Evolutionary conservation across 2,329 filamentous ascomycete species (phyloP).

Genomic region (Cladosporium cucumerinum): DNA sequence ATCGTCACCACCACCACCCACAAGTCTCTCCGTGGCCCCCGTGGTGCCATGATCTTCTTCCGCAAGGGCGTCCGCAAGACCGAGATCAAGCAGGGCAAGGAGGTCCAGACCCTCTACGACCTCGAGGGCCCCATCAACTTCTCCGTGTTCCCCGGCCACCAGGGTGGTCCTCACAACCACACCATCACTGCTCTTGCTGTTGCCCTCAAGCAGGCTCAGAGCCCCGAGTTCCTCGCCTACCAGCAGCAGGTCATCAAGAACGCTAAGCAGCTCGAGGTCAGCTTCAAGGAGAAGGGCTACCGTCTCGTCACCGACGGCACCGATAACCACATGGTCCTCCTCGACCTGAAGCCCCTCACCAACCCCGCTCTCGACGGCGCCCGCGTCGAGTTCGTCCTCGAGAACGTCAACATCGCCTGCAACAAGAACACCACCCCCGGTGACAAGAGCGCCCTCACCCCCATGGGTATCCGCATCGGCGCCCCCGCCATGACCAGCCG

Average conservation of each 20-base stretch:
- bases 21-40: constrained; percentile 96
- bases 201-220: constrained; percentile 88
- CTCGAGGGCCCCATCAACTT: constrained; percentile 96
- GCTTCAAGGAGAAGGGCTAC: constrained; percentile 79
- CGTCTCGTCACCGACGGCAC: constrained; percentile 94
- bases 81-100: constrained; percentile 86
- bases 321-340: constrained; percentile 94
- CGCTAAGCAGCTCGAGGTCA: constrained; percentile 80
- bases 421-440: constrained; percentile 99
- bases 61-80: constrained; percentile 90
- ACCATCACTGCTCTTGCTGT: constrained; percentile 97
- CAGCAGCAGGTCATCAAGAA: constrained; percentile 90
- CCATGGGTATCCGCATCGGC: constrained; percentile 91
- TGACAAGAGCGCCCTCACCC: constrained; percentile 94
- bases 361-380: constrained; percentile 72
- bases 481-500: constrained; percentile 96
- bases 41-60: constrained; percentile 99
- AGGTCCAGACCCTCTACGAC: constrained; percentile 72
- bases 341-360: constrained; percentile 80
- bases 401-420: constrained; percentile 97
- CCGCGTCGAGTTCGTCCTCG: constrained; percentile 90
- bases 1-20: constrained; percentile 98
- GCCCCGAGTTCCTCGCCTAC: constrained; percentile 88
- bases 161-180: constrained; percentile 98
- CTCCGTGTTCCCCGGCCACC: constrained; percentile 98